Base-by-base conservation (phyloP, 306 rosid species). In the Fragaria nilgerrensis region DNA sequence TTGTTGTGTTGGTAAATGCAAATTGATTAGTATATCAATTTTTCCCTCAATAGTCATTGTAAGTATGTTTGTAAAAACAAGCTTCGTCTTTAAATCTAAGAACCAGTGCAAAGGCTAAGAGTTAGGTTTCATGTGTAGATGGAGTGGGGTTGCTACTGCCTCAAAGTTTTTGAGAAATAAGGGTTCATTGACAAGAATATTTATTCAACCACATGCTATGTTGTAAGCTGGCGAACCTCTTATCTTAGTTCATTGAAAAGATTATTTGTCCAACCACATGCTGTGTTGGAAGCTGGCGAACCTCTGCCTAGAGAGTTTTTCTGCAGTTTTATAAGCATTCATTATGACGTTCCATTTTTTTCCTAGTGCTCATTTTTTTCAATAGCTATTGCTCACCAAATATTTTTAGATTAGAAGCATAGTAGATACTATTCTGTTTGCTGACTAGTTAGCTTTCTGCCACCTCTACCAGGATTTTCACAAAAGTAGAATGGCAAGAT, bases 381-480 rank as follows among this genome's bases (percentile, higher is more conserved):
- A 4, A 25, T 3, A 25, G 14, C 70, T 19, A 27, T 25, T 73
- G 4, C 25, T 22, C 8, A 41, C 9, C 9, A 27, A 39, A 4
- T 49, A 2, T 16, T 43, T 9, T 32, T 71, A 27, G 37, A 29
- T 48, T 50, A 47, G 7, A 25, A 48, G 41, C 19, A 69, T 14
- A 45, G 10, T 23, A 2, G 36, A 52, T 25, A 9, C 56, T 70
- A 2, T 76, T 58, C 20, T 15, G n/a, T 39, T 36, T 48, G 0
- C 78, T 81, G 27, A 71, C 39, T 29, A 16, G 62, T 43, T 44
- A 43, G 23, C 27, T 65, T 9, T 75, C 27, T 68, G 59, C 43
- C 61, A 50, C 25, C 52, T 63, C 48, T 69, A 47, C 80, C 84
- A 93, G 97, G 98, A 90, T 72, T 84, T 80, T 87, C 91, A 87